Evolutionary conservation across 768 basidiomycete species (phyloP).

Genomic region (Lyophyllum semitale): DNA sequence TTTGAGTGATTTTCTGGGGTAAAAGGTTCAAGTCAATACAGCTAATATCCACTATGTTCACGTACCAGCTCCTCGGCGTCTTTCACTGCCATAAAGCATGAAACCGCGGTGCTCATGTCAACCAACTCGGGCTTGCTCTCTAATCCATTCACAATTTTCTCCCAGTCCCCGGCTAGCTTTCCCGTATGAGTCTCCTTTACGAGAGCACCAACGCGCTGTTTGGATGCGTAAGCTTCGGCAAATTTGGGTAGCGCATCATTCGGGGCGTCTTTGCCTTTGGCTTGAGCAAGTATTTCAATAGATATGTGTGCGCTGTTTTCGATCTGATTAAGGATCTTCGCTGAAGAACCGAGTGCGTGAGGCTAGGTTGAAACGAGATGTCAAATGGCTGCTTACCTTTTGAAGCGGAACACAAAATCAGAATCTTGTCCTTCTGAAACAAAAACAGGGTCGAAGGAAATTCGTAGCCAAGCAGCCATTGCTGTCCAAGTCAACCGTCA

Average conservation of each 20-base stretch:
- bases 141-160: constrained; percentile 55
- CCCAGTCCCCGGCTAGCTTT: constrained; percentile 89
- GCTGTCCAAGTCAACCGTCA: constrained; percentile 49
- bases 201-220: constrained; percentile 71
- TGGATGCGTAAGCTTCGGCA: constrained; percentile 57
- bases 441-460: constrained; percentile 93
- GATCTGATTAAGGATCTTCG: constrained; percentile 84
- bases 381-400: constrained; percentile 59
- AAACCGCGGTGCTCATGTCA: constrained; percentile 78
- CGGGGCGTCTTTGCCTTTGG: constrained; percentile 77
- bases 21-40: background rate
- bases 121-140: constrained; percentile 68
- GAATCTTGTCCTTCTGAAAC: constrained; percentile 75
- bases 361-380: background rate
- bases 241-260: constrained; percentile 77
- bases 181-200: constrained; percentile 84
- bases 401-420: constrained; percentile 82
- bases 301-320: constrained; percentile 57
- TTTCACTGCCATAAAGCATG: constrained; percentile 81
- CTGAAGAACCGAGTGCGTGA: constrained; percentile 38
- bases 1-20: constrained; percentile 73
- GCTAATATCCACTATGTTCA: constrained; percentile 10
- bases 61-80: constrained; percentile 90
- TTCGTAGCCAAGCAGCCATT: constrained; percentile 96
- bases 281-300: constrained; percentile 76